These are phyloP conservation scores for Torulaspora indica DNA, from an alignment of 805 yeast species.

Conservation along the genomic window DNA sequence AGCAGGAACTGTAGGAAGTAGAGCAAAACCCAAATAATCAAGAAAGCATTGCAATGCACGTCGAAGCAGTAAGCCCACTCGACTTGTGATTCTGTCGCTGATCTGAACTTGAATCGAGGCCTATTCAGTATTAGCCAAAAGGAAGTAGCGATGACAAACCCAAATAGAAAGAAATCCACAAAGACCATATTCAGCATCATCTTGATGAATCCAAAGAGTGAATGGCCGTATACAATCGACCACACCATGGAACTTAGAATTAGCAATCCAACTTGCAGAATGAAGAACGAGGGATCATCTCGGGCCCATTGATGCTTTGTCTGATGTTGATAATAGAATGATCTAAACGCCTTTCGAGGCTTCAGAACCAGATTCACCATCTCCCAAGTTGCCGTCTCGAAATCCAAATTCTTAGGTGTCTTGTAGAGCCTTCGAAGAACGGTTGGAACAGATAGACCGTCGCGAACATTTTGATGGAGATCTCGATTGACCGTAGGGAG, in stretches of 20 bases:
- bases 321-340: slow-evolving; percentile 76
- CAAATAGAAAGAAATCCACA: slow-evolving; percentile 72
- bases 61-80: slow-evolving; percentile 97
- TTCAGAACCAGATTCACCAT: slow-evolving; percentile 64
- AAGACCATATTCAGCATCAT: slow-evolving; percentile 78
- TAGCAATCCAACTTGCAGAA: slow-evolving; percentile 62
- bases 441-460: slow-evolving; percentile 27
- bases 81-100: slow-evolving; percentile 25
- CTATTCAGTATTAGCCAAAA: slow-evolving; percentile 70
- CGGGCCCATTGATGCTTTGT: slow-evolving; percentile 78
- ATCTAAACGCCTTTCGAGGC: slow-evolving; percentile 78
- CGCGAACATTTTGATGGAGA: slow-evolving; percentile 7
- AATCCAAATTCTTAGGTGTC: slow-evolving; percentile 72
- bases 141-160: slow-evolving; percentile 61
- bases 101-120: slow-evolving; percentile 47
- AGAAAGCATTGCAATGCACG: slow-evolving; percentile 86
- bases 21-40: slow-evolving; percentile 70
- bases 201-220: slow-evolving; percentile 53
- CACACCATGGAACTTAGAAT: slow-evolving; percentile 77
- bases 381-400: slow-evolving; percentile 93
- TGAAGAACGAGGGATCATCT: slow-evolving; percentile 86
- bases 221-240: slow-evolving; percentile 79
- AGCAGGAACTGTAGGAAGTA: slow-evolving; percentile 71
- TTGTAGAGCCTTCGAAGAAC: slow-evolving; percentile 48
- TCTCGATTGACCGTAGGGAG: slow-evolving; percentile 10